Evolutionary conservation across 139 green algal genomes (phyloP), one percentile per base, ranked within the genome.

Genomic region (Volvox africanus): DNA sequence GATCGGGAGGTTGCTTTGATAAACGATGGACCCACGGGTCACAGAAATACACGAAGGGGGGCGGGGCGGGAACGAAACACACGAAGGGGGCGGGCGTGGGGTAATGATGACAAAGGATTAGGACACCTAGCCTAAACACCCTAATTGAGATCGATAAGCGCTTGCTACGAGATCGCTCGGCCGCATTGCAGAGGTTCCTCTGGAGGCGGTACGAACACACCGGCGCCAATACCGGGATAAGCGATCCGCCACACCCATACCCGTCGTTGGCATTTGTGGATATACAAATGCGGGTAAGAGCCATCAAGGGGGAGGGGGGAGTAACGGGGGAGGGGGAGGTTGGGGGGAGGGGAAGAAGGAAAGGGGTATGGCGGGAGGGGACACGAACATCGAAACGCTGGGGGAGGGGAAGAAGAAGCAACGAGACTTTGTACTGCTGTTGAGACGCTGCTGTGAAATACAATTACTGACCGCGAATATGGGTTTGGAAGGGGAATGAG

Each of bases 131-230:
- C n/a, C n/a, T n/a, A n/a, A n/a, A n/a, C 3, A 35, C 30, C 30
- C 5, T 6, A 14, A 99, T 99, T 67, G 98, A 99, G 93, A 96
- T 99, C 24, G 98, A 99, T 93, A 98, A 97, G 94, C 97, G 98
- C 5, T 91, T 99, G 82, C 93, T 99, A 88, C 88, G 96, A 3
- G 92, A 97, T 69, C 75, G 77, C 55, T 88, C 90, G 21, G 90
- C 83, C 18, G 71, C 37, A 61, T 92, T 99, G 88, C 86, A 92
- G 26, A 91, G 85, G 33, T 94, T 97, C 6, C 3, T 80, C 87
- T 99, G 17, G 97, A 99, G 61, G 91, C 95, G 24, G 96, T 97
- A 22, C 50, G 80, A 16, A 86, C 80, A 11, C 80, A 86, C 55
- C 50, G 97, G 16, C 94, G 84, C 87, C 95, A 89, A 21, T 97